Evolutionary conservation across 306 rosid species (phyloP).

Genomic region (Begonia masoniana): DNA sequence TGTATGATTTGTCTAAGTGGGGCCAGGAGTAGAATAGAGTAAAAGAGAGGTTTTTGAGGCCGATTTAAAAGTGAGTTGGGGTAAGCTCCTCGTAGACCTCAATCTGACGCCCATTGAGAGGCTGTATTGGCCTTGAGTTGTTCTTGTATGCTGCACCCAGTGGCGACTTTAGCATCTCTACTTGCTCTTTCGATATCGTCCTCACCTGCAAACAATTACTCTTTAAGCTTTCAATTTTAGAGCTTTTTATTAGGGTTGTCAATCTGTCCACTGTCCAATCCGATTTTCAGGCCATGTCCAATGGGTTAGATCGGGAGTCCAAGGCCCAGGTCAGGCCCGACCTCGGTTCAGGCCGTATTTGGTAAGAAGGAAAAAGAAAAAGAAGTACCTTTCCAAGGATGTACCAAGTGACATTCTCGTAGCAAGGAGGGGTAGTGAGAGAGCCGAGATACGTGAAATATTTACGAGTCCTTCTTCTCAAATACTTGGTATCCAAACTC

Average conservation of each 20-base stretch:
- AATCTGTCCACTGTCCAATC: no score
- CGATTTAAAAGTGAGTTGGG: no score
- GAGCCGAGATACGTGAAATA: constrained; percentile 69
- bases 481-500: constrained; percentile 15
- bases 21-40: no score
- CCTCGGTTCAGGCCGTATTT: no score
- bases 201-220: constrained; percentile 28
- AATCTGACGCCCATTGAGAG: constrained; percentile 48
- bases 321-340: no score
- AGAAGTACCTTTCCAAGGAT: constrained; percentile 46
- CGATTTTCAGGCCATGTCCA: no score
- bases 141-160: constrained; percentile 25
- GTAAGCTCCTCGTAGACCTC: constrained; percentile 16
- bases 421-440: constrained; percentile 79
- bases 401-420: constrained; percentile 52
- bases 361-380: no score
- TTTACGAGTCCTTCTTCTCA: constrained; percentile 24
- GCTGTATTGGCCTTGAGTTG: constrained; percentile 67
- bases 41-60: no score
- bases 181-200: constrained; percentile 45
- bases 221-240: no score
- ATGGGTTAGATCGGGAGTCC: no score
- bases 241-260: no score
- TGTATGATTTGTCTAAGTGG: no score
- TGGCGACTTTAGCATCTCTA: constrained; percentile 46